phyloP scores from a whole-genome alignment of 208 protist genomes.

The Leishmania guyanensis region DNA sequence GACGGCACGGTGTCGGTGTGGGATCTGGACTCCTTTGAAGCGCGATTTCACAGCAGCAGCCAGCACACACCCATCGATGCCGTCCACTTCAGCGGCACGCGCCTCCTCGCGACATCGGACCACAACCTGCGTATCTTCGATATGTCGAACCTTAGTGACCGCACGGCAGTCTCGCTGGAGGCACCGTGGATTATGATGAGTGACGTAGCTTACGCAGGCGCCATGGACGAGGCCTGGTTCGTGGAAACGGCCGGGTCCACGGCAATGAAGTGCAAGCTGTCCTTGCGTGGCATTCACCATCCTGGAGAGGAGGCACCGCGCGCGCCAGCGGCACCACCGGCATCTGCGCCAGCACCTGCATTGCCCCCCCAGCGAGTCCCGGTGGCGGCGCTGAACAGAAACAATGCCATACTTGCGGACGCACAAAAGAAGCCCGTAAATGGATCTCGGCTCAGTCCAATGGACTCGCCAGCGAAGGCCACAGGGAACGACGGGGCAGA shows the following conservation, averaged over 20 bases:
- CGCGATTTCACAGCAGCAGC: slow-evolving; percentile 52
- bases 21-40: slow-evolving; percentile 67
- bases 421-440: slow-evolving; percentile 4
- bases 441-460: background rate
- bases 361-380: slow-evolving; percentile 14
- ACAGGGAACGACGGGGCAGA: slow-evolving; percentile 2
- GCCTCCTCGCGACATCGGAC: slow-evolving; percentile 63
- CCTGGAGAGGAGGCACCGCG: background rate
- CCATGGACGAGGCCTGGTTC: slow-evolving; percentile 69
- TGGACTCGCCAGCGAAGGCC: background rate
- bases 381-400: slow-evolving; percentile 15
- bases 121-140: slow-evolving; percentile 57
- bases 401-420: slow-evolving; percentile 13
- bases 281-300: slow-evolving; percentile 20
- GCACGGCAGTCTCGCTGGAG: slow-evolving; percentile 29
- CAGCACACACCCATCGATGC: slow-evolving; percentile 62
- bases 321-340: background rate
- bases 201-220: slow-evolving; percentile 63
- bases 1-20: slow-evolving; percentile 80
- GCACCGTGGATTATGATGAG: slow-evolving; percentile 76
- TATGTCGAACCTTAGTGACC: slow-evolving; percentile 49
- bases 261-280: slow-evolving; percentile 48
- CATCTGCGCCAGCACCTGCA: background rate
- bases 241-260: slow-evolving; percentile 59
- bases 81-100: slow-evolving; percentile 67